Evolutionary conservation across 2,329 filamentous ascomycete species (phyloP).

Genomic region (Phialocephala subalpina): DNA sequence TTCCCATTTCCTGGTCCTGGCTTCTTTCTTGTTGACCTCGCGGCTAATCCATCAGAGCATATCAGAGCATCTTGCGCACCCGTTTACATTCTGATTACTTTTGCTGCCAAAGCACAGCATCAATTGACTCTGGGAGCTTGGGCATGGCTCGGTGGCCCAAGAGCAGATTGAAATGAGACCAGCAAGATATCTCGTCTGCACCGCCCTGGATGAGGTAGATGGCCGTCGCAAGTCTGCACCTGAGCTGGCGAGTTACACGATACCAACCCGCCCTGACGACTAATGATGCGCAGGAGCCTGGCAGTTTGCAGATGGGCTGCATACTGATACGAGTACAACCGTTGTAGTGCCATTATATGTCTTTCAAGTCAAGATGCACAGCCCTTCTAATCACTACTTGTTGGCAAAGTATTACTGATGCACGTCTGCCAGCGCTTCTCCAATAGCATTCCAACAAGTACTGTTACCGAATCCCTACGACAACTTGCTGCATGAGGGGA

Average conservation of each 20-base stretch:
- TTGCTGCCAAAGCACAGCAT: not conserved
- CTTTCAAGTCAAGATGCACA: constrained; percentile 6
- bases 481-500: constrained; percentile 19
- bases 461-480: constrained; percentile 17
- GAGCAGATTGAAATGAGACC: not conserved
- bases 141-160: not conserved
- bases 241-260: not conserved
- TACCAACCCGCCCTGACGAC: not conserved
- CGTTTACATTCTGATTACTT: not conserved
- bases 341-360: not conserved
- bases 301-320: constrained; percentile 6
- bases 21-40: not conserved
- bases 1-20: not conserved
- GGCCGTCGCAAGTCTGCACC: constrained; percentile 16
- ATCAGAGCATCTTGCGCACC: not conserved
- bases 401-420: constrained; percentile 14
- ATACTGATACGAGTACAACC: not conserved
- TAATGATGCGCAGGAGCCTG: not conserved
- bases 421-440: constrained; percentile 20
- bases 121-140: not conserved
- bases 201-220: constrained; percentile 5
- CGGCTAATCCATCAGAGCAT: constrained; percentile 1
- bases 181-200: not conserved
- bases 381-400: constrained; percentile 5
- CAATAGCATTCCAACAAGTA: constrained; percentile 28